phyloP scores from a whole-genome alignment of 192 early-diverging fungal species.

The Oehlia diaphana region DNA sequence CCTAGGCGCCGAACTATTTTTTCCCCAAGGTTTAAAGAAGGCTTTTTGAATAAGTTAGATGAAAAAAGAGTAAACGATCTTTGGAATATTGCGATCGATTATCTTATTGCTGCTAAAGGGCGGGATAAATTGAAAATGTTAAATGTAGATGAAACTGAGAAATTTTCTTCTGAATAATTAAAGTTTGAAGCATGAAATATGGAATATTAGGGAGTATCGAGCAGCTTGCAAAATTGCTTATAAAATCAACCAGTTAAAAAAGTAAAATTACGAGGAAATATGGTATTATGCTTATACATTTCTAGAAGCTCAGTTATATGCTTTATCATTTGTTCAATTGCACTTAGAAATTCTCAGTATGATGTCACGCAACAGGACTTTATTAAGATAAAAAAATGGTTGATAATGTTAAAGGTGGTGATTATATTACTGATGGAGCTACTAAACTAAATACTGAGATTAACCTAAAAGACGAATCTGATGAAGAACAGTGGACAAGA shows the following conservation, averaged over 20 bases:
- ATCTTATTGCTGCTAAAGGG: background rate
- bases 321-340: background rate
- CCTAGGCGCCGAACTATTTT: background rate
- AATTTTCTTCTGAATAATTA: background rate
- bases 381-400: background rate
- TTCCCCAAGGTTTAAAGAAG: background rate
- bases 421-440: too few species aligned
- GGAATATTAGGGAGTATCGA: background rate
- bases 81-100: background rate
- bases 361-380: background rate
- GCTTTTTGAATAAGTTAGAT: background rate
- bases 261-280: background rate
- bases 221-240: slow-evolving; percentile 8
- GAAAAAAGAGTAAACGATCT: background rate
- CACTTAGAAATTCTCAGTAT: background rate
- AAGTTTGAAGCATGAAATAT: background rate
- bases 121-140: background rate
- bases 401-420: background rate
- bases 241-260: background rate
- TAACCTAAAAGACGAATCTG: background rate
- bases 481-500: background rate
- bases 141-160: background rate
- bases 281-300: slow-evolving; percentile 1
- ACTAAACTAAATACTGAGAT: background rate
- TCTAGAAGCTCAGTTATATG: slow-evolving; percentile 4